Conservation (phyloP, 1,284 basidiomycete species). For the Tilletia setariae region DNA sequence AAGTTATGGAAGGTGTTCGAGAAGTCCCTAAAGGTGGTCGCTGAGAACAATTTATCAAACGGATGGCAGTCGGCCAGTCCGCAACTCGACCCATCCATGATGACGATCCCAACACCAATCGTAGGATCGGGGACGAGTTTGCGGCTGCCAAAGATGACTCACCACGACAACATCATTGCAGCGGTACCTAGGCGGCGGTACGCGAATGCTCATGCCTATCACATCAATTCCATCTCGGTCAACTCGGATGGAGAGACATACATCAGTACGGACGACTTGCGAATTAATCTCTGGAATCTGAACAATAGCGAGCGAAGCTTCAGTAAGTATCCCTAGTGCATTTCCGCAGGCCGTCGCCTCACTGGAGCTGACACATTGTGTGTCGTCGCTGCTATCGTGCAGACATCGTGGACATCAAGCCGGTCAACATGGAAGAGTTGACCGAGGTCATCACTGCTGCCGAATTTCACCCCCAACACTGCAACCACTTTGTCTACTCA, state of each 20-base stretch:
- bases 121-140: slow-evolving; percentile 38
- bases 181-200: slow-evolving; percentile 98
- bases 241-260: slow-evolving; percentile 99
- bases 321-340: slow-evolving; percentile 68
- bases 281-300: slow-evolving; percentile 97
- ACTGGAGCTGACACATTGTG: too few relatives aligned
- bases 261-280: slow-evolving; percentile 94
- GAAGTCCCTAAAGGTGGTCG: slow-evolving; percentile 90
- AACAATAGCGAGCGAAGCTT: slow-evolving; percentile 99
- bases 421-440: slow-evolving; percentile 98
- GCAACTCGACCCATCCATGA: slow-evolving; percentile 25
- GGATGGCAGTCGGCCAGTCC: slow-evolving; percentile 30
- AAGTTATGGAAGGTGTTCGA: slow-evolving; percentile 99
- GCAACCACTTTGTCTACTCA: slow-evolving; percentile 99
- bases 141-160: slow-evolving; percentile 64
- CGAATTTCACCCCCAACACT: slow-evolving; percentile 95
- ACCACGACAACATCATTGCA: slow-evolving; percentile 96
- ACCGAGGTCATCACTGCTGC: slow-evolving; percentile 99
- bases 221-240: slow-evolving; percentile 99
- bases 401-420: slow-evolving; percentile 99
- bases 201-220: slow-evolving; percentile 98
- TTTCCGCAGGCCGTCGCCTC: too few relatives aligned
- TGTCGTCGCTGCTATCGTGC: slow-evolving; percentile 19
- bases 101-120: slow-evolving; percentile 32
- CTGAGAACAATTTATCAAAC: slow-evolving; percentile 85